Evolutionary conservation across 129 eudicot genomes (phyloP).

Genomic region (Flaveria robusta): DNA sequence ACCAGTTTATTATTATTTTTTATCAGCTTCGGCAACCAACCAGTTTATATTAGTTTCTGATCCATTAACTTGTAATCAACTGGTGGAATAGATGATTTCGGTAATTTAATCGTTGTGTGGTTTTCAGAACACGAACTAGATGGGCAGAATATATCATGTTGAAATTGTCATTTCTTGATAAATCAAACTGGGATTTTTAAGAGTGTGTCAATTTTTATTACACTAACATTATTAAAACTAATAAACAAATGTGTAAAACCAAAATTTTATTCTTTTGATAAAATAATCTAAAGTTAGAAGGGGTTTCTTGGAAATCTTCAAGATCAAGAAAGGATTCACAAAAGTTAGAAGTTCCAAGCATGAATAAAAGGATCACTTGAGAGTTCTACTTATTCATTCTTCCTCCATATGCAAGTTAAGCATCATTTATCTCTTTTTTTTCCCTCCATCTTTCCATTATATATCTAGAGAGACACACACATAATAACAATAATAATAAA

Average conservation of each 20-base stretch:
- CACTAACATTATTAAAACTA: not conserved
- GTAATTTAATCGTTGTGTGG: too few relatives aligned
- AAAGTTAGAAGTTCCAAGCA: conserved; percentile 31
- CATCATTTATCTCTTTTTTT: conserved; percentile 27
- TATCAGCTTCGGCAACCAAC: too few relatives aligned
- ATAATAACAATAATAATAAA: not conserved
- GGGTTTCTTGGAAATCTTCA: conserved; percentile 33
- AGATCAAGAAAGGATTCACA: conserved; percentile 37
- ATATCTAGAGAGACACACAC: not conserved
- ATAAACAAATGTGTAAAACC: not conserved
- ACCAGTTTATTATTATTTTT: too few relatives aligned
- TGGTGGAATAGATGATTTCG: too few relatives aligned
- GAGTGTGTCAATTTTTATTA: not conserved
- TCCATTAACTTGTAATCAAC: not conserved
- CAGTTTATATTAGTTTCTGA: not conserved
- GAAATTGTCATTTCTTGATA: not conserved
- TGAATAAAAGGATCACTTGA: conserved; percentile 39
- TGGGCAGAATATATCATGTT: not conserved
- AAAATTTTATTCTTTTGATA: not conserved
- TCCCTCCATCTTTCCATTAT: too few relatives aligned
- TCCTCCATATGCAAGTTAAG: conserved; percentile 42
- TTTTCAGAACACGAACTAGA: too few relatives aligned
- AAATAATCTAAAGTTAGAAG: not conserved
- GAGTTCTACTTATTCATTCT: conserved; percentile 29
- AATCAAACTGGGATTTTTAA: not conserved